Evolutionary conservation across 805 yeast genomes (phyloP), one percentile per base, ranked within the genome.

Genomic region (Cyberlindnera saturnus): DNA sequence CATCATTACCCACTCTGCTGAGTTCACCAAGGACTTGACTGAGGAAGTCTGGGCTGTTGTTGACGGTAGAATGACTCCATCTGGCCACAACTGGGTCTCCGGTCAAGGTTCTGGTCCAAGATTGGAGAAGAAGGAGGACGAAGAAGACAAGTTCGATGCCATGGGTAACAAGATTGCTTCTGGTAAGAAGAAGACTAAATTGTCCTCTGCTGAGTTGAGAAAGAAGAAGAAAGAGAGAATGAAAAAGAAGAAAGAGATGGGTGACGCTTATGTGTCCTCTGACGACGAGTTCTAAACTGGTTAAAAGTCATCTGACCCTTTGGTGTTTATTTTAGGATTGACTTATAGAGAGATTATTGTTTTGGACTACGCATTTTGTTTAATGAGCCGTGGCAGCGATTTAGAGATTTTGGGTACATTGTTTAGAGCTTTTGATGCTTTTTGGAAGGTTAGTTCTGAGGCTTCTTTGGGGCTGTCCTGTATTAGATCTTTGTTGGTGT

Each of bases 181-280:
- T 70, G 87, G 78, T 71, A 87, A 89, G 86, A 93, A 93, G 95
- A 90, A 86, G 83, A 79, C 80, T 74, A 93, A 93, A 86, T 81
- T 93, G 68, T 86, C 97, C 60, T 89, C 98, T 69, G 97, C 99
- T 58, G 99, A 93, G 75, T 79, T 91, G 72, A 88, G 99, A 84
- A 93, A 93, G 96, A 93, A 93, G 96, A 93, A 93, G 97, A 93
- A 93, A 96, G 99, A 93, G 79, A 89, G 99, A 84, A 90, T 93
- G 98, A 88, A 86, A 86, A 93, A 91, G 95, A 93, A 91, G 97
- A 93, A 93, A 95, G 96, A 85, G 74, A 73, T 90, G 70, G 98
- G 98, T 81, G 99, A 93, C 69, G 98, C 93, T 73, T 95, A 93
- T 72, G 97, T 89, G 60, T 91, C 98, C 55, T 93, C 96, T 62